A percentile compares a stretch with the other conserved stretches of the same genome.
phyloP scores from a whole-genome alignment of 495 filamentous ascomycete species.

The Lichina pygmaea region DNA sequence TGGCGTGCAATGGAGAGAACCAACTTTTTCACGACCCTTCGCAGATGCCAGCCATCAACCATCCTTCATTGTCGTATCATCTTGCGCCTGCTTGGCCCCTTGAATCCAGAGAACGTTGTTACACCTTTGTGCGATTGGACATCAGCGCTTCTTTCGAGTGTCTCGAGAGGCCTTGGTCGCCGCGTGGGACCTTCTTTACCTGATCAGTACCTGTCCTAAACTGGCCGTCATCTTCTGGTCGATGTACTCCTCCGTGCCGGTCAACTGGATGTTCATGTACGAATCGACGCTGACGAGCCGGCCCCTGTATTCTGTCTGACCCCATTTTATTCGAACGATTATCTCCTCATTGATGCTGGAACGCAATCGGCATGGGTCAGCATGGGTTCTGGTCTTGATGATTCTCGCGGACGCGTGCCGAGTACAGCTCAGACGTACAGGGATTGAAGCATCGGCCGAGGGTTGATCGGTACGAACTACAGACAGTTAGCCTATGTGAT shows the following conservation, averaged over 20 bases:
- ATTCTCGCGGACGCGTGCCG: neutral
- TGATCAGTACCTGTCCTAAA: slow-evolving; percentile 75
- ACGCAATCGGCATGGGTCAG: neutral
- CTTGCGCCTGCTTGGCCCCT: slow-evolving; percentile 25
- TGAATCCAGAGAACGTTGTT: slow-evolving; percentile 93
- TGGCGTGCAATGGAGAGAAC: neutral
- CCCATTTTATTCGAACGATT: slow-evolving; percentile 88
- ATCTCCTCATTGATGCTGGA: slow-evolving; percentile 65
- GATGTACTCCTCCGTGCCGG: slow-evolving; percentile 71
- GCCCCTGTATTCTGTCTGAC: slow-evolving; percentile 88
- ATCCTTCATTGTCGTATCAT: slow-evolving; percentile 32
- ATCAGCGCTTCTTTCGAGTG: neutral
- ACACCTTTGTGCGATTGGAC: slow-evolving; percentile 24
- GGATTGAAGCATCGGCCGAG: slow-evolving; percentile 66
- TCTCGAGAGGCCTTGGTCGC: neutral
- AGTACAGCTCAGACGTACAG: slow-evolving; percentile 29
- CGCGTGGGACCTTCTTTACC: slow-evolving; percentile 21
- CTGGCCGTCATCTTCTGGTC: slow-evolving; percentile 62
- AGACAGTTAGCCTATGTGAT: too few species aligned
- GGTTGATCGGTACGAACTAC: slow-evolving; percentile 69
- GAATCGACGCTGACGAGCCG: slow-evolving; percentile 75
- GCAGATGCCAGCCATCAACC: slow-evolving; percentile 15
- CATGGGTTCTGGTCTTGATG: neutral
- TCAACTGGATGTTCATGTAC: slow-evolving; percentile 95
- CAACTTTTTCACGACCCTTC: too few species aligned